phyloP scores from a whole-genome alignment of 2,329 filamentous ascomycete species.

The Calonectria pseudoreteaudii region DNA sequence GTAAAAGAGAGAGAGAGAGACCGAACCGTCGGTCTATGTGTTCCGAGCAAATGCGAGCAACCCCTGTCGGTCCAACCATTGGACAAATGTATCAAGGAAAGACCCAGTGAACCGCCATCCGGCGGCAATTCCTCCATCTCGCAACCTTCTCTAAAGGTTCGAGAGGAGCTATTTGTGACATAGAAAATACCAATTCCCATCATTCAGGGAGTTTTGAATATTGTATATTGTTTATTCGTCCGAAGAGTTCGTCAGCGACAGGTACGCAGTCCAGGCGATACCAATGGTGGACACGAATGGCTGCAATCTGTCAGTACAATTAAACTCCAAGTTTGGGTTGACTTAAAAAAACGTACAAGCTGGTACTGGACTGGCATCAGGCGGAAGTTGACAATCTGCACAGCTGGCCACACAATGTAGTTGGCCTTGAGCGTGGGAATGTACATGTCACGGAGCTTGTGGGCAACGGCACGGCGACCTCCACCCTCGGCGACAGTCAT shows the following conservation, averaged over 20 bases:
- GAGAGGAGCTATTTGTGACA: neutral
- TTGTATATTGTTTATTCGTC: constrained; percentile 66
- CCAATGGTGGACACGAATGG: constrained; percentile 96
- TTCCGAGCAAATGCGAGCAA: constrained; percentile 17
- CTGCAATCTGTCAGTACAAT: constrained; percentile 58
- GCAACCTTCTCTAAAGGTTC: neutral
- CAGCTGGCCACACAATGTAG: constrained; percentile 92
- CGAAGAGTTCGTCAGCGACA: constrained; percentile 89
- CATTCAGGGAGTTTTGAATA: neutral
- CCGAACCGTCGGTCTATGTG: neutral
- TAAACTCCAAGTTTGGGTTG: fast-evolving
- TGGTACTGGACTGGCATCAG: constrained; percentile 96
- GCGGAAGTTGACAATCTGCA: constrained; percentile 97
- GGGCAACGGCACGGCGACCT: constrained; percentile 79
- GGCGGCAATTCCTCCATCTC: neutral
- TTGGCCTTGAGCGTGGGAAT: constrained; percentile 95
- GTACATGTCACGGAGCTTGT: constrained; percentile 95
- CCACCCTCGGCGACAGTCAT: constrained; percentile 98
- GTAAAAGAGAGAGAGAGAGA: neutral
- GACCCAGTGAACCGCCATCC: neutral
- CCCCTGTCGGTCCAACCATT: constrained; percentile 6
- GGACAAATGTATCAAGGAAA: neutral
- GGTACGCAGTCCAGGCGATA: constrained; percentile 97
- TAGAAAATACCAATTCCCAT: neutral
- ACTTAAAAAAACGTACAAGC: constrained; percentile 73